These are phyloP conservation scores for Cordyceps javanica DNA, from an alignment of 2,329 filamentous ascomycete genomes.

Conservation along the genomic window DNA sequence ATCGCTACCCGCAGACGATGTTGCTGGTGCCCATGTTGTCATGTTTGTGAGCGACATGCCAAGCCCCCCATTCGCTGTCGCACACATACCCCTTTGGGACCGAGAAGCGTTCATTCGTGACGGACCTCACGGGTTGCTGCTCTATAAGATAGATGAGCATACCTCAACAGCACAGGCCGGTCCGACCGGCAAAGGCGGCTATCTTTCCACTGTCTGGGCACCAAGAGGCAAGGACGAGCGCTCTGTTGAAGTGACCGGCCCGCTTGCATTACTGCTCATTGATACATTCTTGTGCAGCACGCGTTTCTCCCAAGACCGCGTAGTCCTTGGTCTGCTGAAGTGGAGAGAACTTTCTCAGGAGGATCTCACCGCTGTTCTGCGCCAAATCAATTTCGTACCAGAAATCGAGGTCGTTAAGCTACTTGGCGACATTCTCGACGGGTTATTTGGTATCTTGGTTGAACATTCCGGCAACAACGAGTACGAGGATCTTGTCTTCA, in stretches of 20 bases:
- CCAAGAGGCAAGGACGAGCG: slow-evolving; percentile 59
- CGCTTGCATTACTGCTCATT: slow-evolving; percentile 71
- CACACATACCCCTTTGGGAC: slow-evolving; percentile 92
- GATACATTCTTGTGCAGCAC: slow-evolving; percentile 92
- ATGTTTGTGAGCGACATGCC: slow-evolving; percentile 86
- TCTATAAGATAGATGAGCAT: slow-evolving; percentile 90
- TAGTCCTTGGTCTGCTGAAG: slow-evolving; percentile 73
- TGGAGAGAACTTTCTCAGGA: slow-evolving; percentile 74
- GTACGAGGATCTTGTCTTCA: slow-evolving; percentile 89
- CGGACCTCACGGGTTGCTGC: slow-evolving; percentile 69
- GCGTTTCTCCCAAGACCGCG: slow-evolving; percentile 85
- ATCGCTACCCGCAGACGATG: slow-evolving; percentile 70
- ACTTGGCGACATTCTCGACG: slow-evolving; percentile 79
- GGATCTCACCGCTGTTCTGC: slow-evolving; percentile 67
- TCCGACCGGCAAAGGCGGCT: slow-evolving; percentile 71
- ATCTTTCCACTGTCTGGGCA: slow-evolving; percentile 78
- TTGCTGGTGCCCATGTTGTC: slow-evolving; percentile 76
- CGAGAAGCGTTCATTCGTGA: slow-evolving; percentile 84
- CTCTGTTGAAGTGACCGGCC: slow-evolving; percentile 69
- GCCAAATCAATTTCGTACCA: slow-evolving; percentile 84
- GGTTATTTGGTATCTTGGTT: slow-evolving; percentile 84
- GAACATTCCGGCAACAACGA: slow-evolving; percentile 89
- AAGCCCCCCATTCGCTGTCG: slow-evolving; percentile 81
- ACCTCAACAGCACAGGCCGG: slow-evolving; percentile 63
- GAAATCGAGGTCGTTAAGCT: slow-evolving; percentile 98